These are phyloP conservation scores for Collybiopsis confluens DNA, from an alignment of 768 basidiomycete species.

Conservation along the genomic window DNA sequence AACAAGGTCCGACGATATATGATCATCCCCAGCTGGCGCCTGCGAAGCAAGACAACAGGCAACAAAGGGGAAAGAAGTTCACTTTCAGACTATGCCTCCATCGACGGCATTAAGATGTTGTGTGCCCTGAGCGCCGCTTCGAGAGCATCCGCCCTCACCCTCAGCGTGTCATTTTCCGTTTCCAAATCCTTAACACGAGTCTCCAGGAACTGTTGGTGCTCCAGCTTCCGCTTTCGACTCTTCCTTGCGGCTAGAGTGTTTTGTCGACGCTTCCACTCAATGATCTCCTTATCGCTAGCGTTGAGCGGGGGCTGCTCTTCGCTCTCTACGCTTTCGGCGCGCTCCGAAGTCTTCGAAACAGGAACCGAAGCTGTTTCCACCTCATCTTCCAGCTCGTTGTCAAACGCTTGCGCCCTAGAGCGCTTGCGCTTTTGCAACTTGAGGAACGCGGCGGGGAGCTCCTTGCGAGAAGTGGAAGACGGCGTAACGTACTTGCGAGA, in stretches of 20 bases:
- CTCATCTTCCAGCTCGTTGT: conserved; percentile 27
- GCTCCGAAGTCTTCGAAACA: background rate
- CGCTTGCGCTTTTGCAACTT: conserved; percentile 53
- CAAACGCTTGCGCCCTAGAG: conserved; percentile 33
- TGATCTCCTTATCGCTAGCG: conserved; percentile 42
- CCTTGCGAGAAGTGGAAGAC: conserved; percentile 75
- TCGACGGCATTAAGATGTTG: background rate
- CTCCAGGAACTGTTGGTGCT: conserved; percentile 56
- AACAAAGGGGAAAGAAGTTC: background rate
- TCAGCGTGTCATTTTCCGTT: conserved; percentile 48
- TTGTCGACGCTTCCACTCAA: conserved; percentile 61
- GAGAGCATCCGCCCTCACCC: conserved; percentile 29
- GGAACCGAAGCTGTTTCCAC: conserved; percentile 12
- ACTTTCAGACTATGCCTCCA: background rate
- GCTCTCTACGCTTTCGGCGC: background rate
- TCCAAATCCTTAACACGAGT: conserved; percentile 35
- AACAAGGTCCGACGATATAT: background rate
- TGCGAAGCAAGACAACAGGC: background rate
- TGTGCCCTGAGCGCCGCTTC: conserved; percentile 16
- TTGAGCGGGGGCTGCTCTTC: conserved; percentile 17
- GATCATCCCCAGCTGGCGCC: background rate
- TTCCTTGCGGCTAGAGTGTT: conserved; percentile 72
- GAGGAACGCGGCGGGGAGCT: conserved; percentile 59
- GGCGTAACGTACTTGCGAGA: conserved; percentile 64
- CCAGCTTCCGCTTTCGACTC: conserved; percentile 60